Base-by-base conservation (phyloP, 306 rosid species). In the Echinosophora koreensis region DNA sequence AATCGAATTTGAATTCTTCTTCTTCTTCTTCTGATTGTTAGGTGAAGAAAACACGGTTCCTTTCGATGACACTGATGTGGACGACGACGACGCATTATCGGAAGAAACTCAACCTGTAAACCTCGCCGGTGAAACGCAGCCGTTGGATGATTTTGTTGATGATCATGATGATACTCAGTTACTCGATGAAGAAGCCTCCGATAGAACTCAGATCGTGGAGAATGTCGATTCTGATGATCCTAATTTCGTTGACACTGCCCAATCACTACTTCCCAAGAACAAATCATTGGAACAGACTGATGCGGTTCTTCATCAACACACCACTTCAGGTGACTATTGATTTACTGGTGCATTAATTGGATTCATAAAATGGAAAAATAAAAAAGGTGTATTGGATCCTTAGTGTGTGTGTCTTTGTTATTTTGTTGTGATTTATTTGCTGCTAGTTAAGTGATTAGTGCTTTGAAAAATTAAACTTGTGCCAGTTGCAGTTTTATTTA, bases 151-250 rank as follows among this genome's bases (percentile, higher is more conserved):
- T 83, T 37, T 32, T 28, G 84, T 64, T 50, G 72, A 55, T 49
- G 13, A 8, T 49, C 85, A 17, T 13, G 30, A 63, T 69, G 77
- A 61, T 71, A 89, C 95, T 30, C 91, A 87, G 66, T 51, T 89
- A 49, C 27, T 88, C 66, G 89, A 85, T 66, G 84, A 81, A 6
- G 62, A 78, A 41, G 87, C 68, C 47, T 72, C 69, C 0, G 89
- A 87, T 67, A n/a, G 71, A 41, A 96, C 94, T 59, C 81, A 82
- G 63, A 69, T 87, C 80, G 80, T 92, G 82, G 83, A 73, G 71
- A 72, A 80, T 59, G 69, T 9, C 2, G 81, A 77, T 49, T 71
- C 55, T 61, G 89, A 86, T 73, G 79, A 79, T 69, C 51, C 41
- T 50, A 79, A 54, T 4, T 64, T 69, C n/a, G 69, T 63, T 41